Base-by-base conservation (phyloP, 1,284 basidiomycete genomes). In the Heterobasidion occidentale region DNA sequence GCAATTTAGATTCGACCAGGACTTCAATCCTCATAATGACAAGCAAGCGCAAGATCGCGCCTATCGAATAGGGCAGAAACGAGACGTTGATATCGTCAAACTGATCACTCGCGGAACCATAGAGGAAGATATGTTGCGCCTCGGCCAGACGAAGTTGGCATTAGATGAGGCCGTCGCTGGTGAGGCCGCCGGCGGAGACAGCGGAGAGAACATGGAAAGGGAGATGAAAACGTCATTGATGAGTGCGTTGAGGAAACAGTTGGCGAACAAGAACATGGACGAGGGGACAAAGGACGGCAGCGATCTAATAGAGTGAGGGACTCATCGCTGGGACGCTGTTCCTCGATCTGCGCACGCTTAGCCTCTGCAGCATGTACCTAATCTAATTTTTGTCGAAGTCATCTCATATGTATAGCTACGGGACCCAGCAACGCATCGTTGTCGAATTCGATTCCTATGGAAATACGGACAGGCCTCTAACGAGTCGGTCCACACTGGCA, bases 41-140 rank as follows among this genome's bases (percentile, higher is more conserved):
- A 84, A 90, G 60, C 96, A 99, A 74, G 97, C 97, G 0, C 94
- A 96, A 56, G 97, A 99, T 70, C 86, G 97, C 42, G 94, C 94
- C 34, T 99, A 98, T 69, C 89, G 97, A n/a, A 98, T 99, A 63
- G 96, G 94, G 15, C 94, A 97, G 70, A 92, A 90, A 66, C 83
- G 86, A 54, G 86, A 94, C 56, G 94, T 97, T 4, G 90, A 92
- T 46, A 89, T 99, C 4, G 84, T 98, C 67, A 97, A 95, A 68
- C 77, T 99, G n/a, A 92, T 98, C 63, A 89, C 92, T 1, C 86
- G 84, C 58, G 92, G 87, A 12, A 95, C 93, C 1, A 98, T 99
- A 60, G 96, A 98, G 73, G 95, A 98, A 71, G 93, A 97, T 68
- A 98, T 98, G 82, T 72, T 94, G 34, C 80, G 79, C n/a, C 81